These are phyloP conservation scores for Moricandia arvensis DNA, from an alignment of 345 rosid genomes.

Conservation along the genomic window DNA sequence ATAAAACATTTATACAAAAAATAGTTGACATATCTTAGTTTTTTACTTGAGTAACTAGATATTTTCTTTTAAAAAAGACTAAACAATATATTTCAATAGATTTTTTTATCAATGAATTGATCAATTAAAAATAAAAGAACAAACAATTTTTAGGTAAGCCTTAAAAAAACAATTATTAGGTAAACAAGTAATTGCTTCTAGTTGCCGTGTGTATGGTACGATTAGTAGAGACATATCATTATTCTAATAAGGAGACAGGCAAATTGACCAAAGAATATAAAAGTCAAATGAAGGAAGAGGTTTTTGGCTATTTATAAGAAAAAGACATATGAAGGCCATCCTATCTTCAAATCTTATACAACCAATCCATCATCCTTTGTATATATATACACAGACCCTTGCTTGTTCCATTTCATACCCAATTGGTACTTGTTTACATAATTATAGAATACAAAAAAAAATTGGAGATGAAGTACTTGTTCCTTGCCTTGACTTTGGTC, in stretches of 20 bases:
- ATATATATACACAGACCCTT: constrained; percentile 11
- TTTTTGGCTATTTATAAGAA: neutral
- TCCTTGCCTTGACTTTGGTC: constrained; percentile 21
- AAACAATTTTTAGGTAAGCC: constrained; percentile 10
- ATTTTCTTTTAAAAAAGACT: too few relatives aligned
- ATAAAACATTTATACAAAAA: too few relatives aligned
- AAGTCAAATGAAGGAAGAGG: constrained; percentile 26
- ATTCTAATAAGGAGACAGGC: neutral
- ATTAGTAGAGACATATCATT: neutral
- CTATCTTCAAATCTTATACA: constrained; percentile 12
- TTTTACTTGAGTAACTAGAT: too few relatives aligned
- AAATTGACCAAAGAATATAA: constrained; percentile 28
- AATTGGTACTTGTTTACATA: constrained; percentile 6
- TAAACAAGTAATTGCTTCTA: constrained; percentile 17
- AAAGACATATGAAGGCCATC: neutral
- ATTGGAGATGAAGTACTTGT: constrained; percentile 23
- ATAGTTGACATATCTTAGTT: too few relatives aligned
- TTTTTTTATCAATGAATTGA: too few relatives aligned
- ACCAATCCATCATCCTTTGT: constrained; percentile 9
- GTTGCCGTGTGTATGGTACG: neutral
- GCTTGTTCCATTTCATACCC: constrained; percentile 10
- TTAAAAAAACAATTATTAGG: constrained; percentile 5
- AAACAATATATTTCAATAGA: too few relatives aligned
- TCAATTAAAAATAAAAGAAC: neutral
- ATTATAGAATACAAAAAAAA: neutral